Evolutionary conservation across 495 filamentous ascomycete genomes (phyloP), one percentile per base, ranked within the genome.

Genomic region (Hapsidospora chrysogenum): DNA sequence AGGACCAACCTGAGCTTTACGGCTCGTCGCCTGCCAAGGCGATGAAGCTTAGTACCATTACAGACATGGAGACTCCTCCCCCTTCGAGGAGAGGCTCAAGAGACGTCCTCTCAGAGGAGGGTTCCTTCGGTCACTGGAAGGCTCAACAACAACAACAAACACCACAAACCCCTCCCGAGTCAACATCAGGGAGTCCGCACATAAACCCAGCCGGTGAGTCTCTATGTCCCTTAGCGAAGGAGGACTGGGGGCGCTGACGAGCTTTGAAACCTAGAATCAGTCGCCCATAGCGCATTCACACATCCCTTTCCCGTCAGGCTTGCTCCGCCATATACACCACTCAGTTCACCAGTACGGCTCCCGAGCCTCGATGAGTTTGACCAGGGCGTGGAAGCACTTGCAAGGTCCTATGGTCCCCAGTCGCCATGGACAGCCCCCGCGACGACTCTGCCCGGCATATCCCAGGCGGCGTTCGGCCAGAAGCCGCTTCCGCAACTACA

Each of bases 101-200:
- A 3, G 31, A 33, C 9, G 6, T 17, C 17, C 31, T 33, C 7
- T 33, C n/a, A n/a, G n/a, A n/a, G n/a, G n/a, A n/a, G n/a, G n/a
- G n/a, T n/a, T n/a, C n/a, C 31, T 21, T 33, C 31, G 9, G n/a
- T 33, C 14, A 17, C 31, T 21, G 17, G 33, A 18, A 25, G 16
- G 23, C 33, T 27, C 4, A 19, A 17, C 33, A 19, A 25, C 20
- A n/a, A n/a, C n/a, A n/a, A n/a, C n/a, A n/a, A n/a, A n/a, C n/a
- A n/a, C 33, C 33, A 26, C 33, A 36, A 23, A 36, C 33, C 3
- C 33, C 33, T 23, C 33, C 33, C 17, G 33, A 23, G 16, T 36
- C 33, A 36, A 18, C 20, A n/a, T 36, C 22, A 17, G 33, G 21
- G 6, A 36, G 33, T n/a, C 33, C 33, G 3, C 8, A 25, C 14